These are phyloP conservation scores for Fraxinus americana DNA, from an alignment of 257 asterid genomes.

Conservation along the genomic window DNA sequence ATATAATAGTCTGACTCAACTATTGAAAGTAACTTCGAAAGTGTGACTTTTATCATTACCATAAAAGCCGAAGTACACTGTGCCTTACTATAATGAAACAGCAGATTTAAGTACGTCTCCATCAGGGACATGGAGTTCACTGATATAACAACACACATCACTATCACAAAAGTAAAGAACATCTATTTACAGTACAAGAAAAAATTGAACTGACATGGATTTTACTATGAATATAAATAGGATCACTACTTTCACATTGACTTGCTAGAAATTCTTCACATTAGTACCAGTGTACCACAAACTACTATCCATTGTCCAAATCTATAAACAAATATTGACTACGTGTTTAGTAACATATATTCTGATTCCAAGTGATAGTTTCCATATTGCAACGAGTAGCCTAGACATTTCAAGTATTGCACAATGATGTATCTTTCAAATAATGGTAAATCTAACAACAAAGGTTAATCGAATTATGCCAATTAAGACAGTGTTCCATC, in stretches of 20 bases:
- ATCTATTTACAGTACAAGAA: background rate
- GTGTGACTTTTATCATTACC: background rate
- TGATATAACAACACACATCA: background rate
- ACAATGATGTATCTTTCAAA: background rate
- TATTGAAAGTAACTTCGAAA: background rate
- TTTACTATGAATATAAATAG: background rate
- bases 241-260: background rate
- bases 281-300: background rate
- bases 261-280: background rate
- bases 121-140: background rate
- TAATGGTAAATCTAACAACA: background rate
- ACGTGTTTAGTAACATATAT: background rate
- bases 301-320: background rate
- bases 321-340: background rate
- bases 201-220: background rate
- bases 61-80: background rate
- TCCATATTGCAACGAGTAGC: background rate
- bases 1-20: background rate
- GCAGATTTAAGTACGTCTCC: background rate
- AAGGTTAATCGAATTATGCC: background rate
- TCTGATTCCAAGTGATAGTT: background rate
- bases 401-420: background rate
- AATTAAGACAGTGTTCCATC: background rate
- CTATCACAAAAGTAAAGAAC: background rate
- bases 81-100: background rate